Evolutionary conservation across 345 rosid genomes (phyloP), one percentile per base, ranked within the genome.

Genomic region (Citrus maxima): DNA sequence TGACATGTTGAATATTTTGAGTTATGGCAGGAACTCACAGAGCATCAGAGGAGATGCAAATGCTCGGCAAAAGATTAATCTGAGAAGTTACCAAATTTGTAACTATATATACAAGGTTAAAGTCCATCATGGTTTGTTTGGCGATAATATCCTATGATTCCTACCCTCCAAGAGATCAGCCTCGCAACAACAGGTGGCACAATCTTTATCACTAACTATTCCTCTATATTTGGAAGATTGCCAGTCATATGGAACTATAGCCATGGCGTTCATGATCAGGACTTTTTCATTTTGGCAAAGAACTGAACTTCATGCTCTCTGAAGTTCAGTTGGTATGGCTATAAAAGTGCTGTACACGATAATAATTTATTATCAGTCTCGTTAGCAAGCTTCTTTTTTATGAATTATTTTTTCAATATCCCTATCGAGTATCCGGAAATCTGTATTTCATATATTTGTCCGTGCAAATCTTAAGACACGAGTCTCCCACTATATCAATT

Each of bases 11-110:
- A 72, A 71, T 70, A 72, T 64, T 42, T 42, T 68, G 74, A 37
- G 75, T 65, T 37, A 78, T 78, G 24, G 85, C 81, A 93, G 98
- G 98, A 93, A 69, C 89, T 93, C 72, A 83, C 91, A 0, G 96
- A 92, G 84, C 91, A 84, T 75, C 92, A 88, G 81, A 88, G 77
- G 85, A 86, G 81, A 74, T 93, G 98, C 91, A 88, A 38, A 73
- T 93, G 98, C 85, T 79, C 67, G 65, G 84, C 81, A 28, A 87
- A 84, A 79, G 91, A 89, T 79, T 84, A 81, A 83, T 75, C 61
- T 78, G 49, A 74, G 73, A 74, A 35, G 82, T 79, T 37, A 72
- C 72, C 73, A 64, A 58, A 42, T 35, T 22, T 72, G 55, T 73
- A 73, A 55, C 72, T 71, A 65, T 65, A 77, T 70, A 19, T 24